Percentiles rank a stretch among this genome's conserved stretches.
Conservation (phyloP, 306 rosid genomes). For the Astragalus glycyphyllos region DNA sequence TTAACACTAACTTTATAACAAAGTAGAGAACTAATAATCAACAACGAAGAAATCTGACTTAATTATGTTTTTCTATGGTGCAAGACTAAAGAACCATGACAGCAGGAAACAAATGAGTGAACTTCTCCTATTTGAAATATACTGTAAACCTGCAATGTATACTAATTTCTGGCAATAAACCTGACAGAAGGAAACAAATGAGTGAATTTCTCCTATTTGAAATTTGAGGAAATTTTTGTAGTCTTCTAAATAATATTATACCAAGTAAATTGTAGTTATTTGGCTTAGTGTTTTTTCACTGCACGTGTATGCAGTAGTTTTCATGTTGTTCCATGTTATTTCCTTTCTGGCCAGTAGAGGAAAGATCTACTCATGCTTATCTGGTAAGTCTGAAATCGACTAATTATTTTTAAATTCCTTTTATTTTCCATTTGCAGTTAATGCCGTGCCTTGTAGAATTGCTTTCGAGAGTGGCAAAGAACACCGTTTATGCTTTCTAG, state of each 20-base stretch:
- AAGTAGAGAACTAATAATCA: slow-evolving; percentile 4
- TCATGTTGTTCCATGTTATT: slow-evolving; percentile 6
- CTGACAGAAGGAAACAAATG: slow-evolving; percentile 19
- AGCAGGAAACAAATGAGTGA: too few relatives aligned
- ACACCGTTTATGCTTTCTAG: slow-evolving; percentile 70
- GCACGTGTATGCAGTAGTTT: background rate
- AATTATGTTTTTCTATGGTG: background rate
- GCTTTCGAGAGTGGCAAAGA: slow-evolving; percentile 94
- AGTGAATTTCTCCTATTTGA: slow-evolving; percentile 18
- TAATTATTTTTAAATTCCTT: slow-evolving; percentile 33
- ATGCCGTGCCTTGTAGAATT: slow-evolving; percentile 88
- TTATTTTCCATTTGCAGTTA: slow-evolving; percentile 60
- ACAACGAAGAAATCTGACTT: slow-evolving; percentile 8
- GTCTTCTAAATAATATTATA: slow-evolving; percentile 7
- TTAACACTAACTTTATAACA: slow-evolving; percentile 8
- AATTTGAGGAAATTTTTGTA: slow-evolving; percentile 22
- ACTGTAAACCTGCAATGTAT: slow-evolving; percentile 16
- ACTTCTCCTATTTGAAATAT: too few relatives aligned
- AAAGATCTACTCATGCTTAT: slow-evolving; percentile 6
- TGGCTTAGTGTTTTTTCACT: background rate
- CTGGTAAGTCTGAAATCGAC: background rate
- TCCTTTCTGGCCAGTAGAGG: slow-evolving; percentile 24
- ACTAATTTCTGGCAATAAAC: slow-evolving; percentile 32
- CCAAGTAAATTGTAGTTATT: slow-evolving; percentile 1
- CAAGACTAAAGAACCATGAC: slow-evolving; percentile 27